These are phyloP conservation scores for Ascocoryne sarcoides DNA, from an alignment of 2,329 filamentous ascomycete genomes.

Conservation along the genomic window DNA sequence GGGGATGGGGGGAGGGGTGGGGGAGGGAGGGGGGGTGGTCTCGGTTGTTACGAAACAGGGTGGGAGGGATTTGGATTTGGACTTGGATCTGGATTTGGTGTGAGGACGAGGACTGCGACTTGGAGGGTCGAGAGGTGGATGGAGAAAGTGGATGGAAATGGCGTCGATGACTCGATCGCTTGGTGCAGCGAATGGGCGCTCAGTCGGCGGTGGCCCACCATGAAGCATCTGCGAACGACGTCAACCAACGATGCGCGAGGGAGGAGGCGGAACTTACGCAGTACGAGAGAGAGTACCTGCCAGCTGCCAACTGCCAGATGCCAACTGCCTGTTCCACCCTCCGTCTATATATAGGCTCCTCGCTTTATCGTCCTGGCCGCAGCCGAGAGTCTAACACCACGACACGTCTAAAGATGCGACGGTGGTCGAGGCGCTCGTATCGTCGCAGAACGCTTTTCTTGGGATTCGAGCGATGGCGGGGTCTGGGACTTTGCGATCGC, in stretches of 20 bases:
- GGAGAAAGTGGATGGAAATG: constrained; percentile 1
- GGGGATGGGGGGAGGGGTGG: not conserved
- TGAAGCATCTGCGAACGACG: not conserved
- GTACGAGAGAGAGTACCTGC: not conserved
- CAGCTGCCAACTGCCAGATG: too few species aligned
- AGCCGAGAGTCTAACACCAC: too few species aligned
- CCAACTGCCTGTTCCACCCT: too few species aligned
- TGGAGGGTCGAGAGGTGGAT: not conserved
- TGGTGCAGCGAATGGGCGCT: not conserved
- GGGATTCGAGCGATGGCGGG: too few species aligned
- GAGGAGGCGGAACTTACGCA: constrained; percentile 1
- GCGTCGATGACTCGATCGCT: constrained; percentile 1
- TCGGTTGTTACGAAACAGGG: too few species aligned
- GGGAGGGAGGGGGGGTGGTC: not conserved
- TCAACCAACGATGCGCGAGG: too few species aligned
- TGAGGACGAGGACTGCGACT: constrained; percentile 7
- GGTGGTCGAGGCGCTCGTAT: too few species aligned
- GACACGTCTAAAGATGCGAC: too few species aligned
- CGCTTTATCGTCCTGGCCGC: too few species aligned
- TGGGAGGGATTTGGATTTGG: constrained; percentile 3
- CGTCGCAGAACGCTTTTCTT: too few species aligned
- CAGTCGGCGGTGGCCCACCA: constrained; percentile 4
- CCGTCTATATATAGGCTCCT: too few species aligned
- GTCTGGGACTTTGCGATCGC: too few species aligned
- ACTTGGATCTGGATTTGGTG: not conserved